Conservation (phyloP, 768 basidiomycete genomes). For the Rhizopogon vulgaris region DNA sequence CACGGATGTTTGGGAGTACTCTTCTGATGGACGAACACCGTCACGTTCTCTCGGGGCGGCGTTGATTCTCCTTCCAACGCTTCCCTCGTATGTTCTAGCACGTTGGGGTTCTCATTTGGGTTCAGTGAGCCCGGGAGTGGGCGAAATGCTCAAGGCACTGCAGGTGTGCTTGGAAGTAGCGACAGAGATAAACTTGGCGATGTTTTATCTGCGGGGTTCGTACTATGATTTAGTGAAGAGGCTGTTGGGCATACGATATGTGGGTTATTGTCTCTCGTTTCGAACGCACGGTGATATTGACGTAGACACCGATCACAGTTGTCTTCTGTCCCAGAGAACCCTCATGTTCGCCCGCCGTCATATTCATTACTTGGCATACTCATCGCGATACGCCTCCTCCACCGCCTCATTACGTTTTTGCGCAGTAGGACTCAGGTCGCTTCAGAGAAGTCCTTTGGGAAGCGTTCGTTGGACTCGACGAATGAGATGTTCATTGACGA, state of each 20-base stretch:
- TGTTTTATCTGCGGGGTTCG: conserved; percentile 76
- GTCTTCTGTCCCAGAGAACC: conserved; percentile 67
- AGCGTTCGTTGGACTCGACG: conserved; percentile 22
- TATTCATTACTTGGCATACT: conserved; percentile 82
- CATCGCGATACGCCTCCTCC: conserved; percentile 54
- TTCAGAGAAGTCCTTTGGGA: conserved; percentile 28
- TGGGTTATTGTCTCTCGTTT: conserved; percentile 23
- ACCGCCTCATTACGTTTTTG: conserved; percentile 50
- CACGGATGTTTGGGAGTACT: conserved; percentile 76
- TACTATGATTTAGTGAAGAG: conserved; percentile 73
- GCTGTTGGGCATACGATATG: conserved; percentile 63
- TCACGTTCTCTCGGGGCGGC: conserved; percentile 39
- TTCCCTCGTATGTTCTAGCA: conserved; percentile 59
- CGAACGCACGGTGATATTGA: neutral
- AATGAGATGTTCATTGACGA: conserved; percentile 51
- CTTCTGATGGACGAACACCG: conserved; percentile 36
- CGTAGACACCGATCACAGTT: conserved; percentile 36
- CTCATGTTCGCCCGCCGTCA: conserved; percentile 70
- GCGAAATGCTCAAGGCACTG: conserved; percentile 27
- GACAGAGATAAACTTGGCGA: conserved; percentile 68
- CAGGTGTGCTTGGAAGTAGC: conserved; percentile 50
- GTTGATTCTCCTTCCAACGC: conserved; percentile 58
- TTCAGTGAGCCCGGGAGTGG: conserved; percentile 26
- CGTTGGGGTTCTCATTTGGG: conserved; percentile 38
- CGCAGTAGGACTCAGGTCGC: conserved; percentile 24